Evolutionary conservation across 176 grass and related monocot genomes (phyloP).

Genomic region (Oryza punctata): DNA sequence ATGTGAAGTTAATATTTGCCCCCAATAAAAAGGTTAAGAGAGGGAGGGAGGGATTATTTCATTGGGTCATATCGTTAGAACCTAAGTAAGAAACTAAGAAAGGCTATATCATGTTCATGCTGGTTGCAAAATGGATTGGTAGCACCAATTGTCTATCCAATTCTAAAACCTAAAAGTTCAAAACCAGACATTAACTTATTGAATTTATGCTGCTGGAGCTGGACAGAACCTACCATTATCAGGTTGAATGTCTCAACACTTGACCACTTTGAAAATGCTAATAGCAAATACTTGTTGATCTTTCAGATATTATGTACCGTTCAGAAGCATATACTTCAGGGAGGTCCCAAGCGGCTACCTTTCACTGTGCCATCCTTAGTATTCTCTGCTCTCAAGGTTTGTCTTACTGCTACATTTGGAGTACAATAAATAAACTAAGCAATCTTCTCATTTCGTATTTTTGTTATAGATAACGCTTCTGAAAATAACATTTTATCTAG

Average conservation of each 20-base stretch:
- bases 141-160: not conserved
- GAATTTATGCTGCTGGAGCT: not conserved
- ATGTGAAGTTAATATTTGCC: not conserved
- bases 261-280: slow-evolving; percentile 25
- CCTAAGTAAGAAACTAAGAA: not conserved
- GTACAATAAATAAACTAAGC: not conserved
- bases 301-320: slow-evolving; percentile 95
- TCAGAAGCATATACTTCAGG: slow-evolving; percentile 94
- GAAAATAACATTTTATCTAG: slow-evolving; percentile 13
- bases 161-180: slow-evolving; percentile 1
- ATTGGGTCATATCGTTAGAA: not conserved
- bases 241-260: slow-evolving; percentile 17
- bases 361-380: slow-evolving; percentile 86
- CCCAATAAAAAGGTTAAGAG: not conserved
- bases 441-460: slow-evolving; percentile 3
- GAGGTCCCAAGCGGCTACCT: slow-evolving; percentile 84
- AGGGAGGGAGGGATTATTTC: not conserved
- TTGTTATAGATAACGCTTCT: not conserved
- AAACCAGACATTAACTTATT: not conserved
- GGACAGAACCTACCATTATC: slow-evolving; percentile 17
- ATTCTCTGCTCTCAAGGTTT: slow-evolving; percentile 92
- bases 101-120: not conserved
- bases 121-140: slow-evolving; percentile 5
- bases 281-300: slow-evolving; percentile 34
- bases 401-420: slow-evolving; percentile 29